phyloP scores from a whole-genome alignment of 2,329 filamentous ascomycete genomes.

The Xylaria sp. region DNA sequence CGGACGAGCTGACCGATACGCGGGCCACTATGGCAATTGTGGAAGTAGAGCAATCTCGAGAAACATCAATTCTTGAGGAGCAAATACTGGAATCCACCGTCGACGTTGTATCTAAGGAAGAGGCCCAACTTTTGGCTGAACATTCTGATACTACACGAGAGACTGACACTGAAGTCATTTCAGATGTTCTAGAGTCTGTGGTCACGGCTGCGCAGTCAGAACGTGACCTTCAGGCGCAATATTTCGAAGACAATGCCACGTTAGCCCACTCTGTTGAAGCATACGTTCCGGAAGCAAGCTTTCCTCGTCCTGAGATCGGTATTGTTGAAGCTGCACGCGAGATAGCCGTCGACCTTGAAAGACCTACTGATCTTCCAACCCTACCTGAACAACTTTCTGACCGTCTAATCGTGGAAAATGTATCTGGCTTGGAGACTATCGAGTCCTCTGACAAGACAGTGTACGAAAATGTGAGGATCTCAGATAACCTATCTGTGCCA shows the following conservation, averaged over 20 bases:
- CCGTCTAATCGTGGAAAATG: neutral
- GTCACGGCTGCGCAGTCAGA: constrained; percentile 4
- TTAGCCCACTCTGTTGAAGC: neutral
- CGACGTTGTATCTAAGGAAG: constrained; percentile 21
- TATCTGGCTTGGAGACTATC: constrained; percentile 10
- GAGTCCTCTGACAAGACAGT: constrained; percentile 32
- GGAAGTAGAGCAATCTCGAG: constrained; percentile 11
- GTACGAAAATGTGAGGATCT: constrained; percentile 31
- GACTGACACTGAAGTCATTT: constrained; percentile 7
- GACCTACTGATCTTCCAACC: neutral
- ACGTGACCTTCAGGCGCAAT: neutral
- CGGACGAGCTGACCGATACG: neutral
- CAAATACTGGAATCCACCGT: constrained; percentile 1
- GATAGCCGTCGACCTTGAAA: neutral
- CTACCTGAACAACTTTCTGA: constrained; percentile 3
- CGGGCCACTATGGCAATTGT: neutral
- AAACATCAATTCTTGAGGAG: constrained; percentile 1
- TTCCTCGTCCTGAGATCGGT: neutral
- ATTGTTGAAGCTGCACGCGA: neutral
- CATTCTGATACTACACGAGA: constrained; percentile 3
- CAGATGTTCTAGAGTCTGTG: constrained; percentile 9
- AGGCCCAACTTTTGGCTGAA: constrained; percentile 14
- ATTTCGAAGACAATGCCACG: neutral
- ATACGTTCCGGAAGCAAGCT: neutral
- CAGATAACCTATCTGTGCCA: neutral